Conservation (phyloP, 2,329 filamentous ascomycete species). For the Pestalotiopsis sp. region DNA sequence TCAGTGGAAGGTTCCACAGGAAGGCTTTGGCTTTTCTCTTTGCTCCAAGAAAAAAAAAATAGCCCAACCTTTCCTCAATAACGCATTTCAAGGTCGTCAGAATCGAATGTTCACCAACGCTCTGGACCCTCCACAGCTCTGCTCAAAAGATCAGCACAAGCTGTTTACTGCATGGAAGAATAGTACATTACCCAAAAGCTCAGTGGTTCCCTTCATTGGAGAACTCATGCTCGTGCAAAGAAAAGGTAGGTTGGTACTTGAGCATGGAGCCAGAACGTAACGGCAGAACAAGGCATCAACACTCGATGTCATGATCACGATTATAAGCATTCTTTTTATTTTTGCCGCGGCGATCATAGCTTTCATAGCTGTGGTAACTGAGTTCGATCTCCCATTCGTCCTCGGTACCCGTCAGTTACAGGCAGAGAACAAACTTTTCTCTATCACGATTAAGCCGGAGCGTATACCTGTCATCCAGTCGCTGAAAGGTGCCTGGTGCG, state of each 20-base stretch:
- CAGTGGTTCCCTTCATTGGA: neutral
- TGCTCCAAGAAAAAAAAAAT: neutral
- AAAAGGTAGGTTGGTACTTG: neutral
- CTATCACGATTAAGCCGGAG: constrained; percentile 99
- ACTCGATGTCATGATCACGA: neutral
- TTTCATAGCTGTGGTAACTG: constrained; percentile 60
- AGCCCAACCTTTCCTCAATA: neutral
- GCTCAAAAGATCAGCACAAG: neutral
- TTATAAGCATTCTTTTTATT: neutral
- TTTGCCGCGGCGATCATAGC: constrained; percentile 59
- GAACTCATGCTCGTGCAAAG: neutral
- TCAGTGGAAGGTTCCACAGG: neutral
- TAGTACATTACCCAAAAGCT: neutral
- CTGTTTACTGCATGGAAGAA: neutral
- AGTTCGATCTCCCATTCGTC: constrained; percentile 65
- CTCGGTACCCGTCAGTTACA: constrained; percentile 76
- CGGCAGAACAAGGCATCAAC: neutral
- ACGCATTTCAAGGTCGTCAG: too few relatives aligned
- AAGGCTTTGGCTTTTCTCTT: neutral
- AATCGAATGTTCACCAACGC: too few relatives aligned
- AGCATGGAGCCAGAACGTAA: neutral
- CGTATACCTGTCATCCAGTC: constrained; percentile 79
- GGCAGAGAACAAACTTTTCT: constrained; percentile 71
- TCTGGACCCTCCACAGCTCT: too few relatives aligned
- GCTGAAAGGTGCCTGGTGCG: constrained; percentile 79